A percentile compares a stretch with the other conserved stretches of the same genome.
phyloP scores from a whole-genome alignment of 345 rosid species.

The Adansonia digitata region DNA sequence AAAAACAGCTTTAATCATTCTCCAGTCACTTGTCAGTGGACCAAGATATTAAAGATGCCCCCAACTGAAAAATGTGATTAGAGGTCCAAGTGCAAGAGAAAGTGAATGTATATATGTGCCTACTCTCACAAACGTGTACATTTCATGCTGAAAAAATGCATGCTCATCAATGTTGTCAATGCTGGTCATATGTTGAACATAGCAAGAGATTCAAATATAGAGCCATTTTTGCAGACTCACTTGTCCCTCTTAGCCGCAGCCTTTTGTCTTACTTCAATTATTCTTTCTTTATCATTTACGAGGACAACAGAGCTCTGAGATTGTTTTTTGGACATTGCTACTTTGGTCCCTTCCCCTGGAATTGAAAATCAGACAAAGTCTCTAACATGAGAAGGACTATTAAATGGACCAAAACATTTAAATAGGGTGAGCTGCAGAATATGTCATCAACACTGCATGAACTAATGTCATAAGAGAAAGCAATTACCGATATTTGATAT shows the following conservation, averaged over 20 bases:
- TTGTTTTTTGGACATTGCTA: slow-evolving; percentile 43
- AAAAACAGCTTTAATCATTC: neutral
- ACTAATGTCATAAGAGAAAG: slow-evolving; percentile 10
- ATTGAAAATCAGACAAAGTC: slow-evolving; percentile 85
- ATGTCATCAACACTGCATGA: neutral
- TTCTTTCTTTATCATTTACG: neutral
- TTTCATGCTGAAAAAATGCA: neutral
- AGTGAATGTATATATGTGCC: neutral
- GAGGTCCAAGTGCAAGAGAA: neutral
- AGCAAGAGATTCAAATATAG: neutral
- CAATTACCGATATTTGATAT: slow-evolving; percentile 76
- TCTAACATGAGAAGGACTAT: slow-evolving; percentile 30
- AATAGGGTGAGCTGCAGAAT: neutral
- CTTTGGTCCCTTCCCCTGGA: slow-evolving; percentile 98
- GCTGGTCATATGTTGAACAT: neutral
- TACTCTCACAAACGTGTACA: neutral
- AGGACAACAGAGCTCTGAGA: neutral
- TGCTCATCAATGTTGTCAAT: neutral
- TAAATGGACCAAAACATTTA: slow-evolving; percentile 6
- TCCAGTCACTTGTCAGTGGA: neutral
- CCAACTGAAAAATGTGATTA: neutral
- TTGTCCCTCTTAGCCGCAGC: slow-evolving; percentile 55
- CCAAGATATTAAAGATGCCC: neutral
- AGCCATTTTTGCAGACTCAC: slow-evolving; percentile 42
- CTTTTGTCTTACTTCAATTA: neutral